Evolutionary conservation across 768 basidiomycete species (phyloP), one percentile per base, ranked within the genome.

Genomic region (Cytidiella melzeri): DNA sequence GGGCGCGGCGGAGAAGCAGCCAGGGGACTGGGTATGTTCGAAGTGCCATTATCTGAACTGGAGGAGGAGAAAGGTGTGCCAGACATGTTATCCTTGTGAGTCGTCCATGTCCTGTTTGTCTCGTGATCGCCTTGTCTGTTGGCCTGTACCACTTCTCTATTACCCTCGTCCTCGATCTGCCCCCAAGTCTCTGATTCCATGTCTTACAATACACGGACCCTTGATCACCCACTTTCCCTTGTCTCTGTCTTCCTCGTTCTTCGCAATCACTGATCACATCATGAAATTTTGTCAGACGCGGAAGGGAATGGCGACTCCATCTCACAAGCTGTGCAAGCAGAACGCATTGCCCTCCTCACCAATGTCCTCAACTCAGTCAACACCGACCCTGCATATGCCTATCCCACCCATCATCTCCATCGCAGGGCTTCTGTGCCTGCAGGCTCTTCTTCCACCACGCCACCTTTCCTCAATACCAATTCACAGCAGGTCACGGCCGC

Each of bases 241-340:
- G 21, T 13, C n/a, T n/a, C 48, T 49, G 7, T 41, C 27, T 9
- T 20, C 13, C 5, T 40, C 39, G 41, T 18, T 15, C 48, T 47
- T 46, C 43, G 50, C 62, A 46, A 9, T 11, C 24, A 34, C 30
- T 34, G 30, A 34, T 34, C 30, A 34, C 34, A 38, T 27, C 7
- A n/a, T 4, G 3, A 11, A 41, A 42, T 6, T 36, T 5, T 15
- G 27, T 11, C 48, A 90, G 87, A 90, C 55, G 89, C 89, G 11
- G 89, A 92, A 61, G 89, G 89, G 1, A 91, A 92, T 57, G 87
- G 87, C 3, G 89, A 92, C 64, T 90, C 87, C 3, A 87, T 91
- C 59, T 89, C 87, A 40, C 77, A 83, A 30, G 84, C 86, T 20
- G 87, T 91, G 38, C 89, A 92, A 65, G 82, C 86, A 13, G 89